Percentiles rank a stretch among this genome's conserved stretches.
Conservation (phyloP, 1,284 basidiomycete genomes). For the Sporisorium scitamineum region DNA sequence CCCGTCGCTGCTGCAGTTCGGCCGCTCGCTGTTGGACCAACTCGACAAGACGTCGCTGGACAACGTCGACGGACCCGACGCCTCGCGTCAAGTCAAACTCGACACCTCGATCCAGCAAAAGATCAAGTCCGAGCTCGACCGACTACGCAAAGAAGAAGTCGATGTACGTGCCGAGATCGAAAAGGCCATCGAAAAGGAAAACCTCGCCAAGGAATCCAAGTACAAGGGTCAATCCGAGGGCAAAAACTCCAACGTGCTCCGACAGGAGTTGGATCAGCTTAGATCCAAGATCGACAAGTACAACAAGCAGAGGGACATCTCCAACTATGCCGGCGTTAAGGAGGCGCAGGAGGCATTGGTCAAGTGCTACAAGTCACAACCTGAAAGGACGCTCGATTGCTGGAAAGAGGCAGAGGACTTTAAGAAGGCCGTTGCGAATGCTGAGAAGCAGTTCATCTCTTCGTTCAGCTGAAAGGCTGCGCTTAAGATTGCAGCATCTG, state of each 20-base stretch:
- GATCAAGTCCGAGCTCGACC: constrained; percentile 62
- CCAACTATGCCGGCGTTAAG: constrained; percentile 75
- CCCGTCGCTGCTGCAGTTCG: constrained; percentile 32
- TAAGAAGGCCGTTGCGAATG: constrained; percentile 76
- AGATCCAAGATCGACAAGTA: constrained; percentile 78
- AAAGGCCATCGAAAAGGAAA: constrained; percentile 65
- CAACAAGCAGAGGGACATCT: constrained; percentile 74
- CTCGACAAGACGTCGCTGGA: constrained; percentile 52
- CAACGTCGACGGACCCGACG: constrained; percentile 43
- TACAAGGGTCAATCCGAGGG: constrained; percentile 52
- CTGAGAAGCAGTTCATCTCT: constrained; percentile 73
- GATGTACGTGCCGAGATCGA: constrained; percentile 62
- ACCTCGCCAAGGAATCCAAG: constrained; percentile 56
- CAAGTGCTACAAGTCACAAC: constrained; percentile 80
- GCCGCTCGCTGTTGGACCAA: constrained; percentile 51
- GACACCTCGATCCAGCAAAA: constrained; percentile 62
- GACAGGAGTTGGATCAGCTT: constrained; percentile 63
- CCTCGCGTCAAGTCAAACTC: constrained; percentile 53
- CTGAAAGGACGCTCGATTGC: constrained; percentile 78
- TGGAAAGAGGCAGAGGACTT: constrained; percentile 81
- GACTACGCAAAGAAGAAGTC: constrained; percentile 62
- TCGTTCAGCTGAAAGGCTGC: constrained; percentile 26
- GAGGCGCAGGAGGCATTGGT: constrained; percentile 75
- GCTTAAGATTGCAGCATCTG: not conserved
- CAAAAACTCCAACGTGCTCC: constrained; percentile 59